Evolutionary conservation across 2,329 filamentous ascomycete genomes (phyloP).

Genomic region (Claviceps cyperi): DNA sequence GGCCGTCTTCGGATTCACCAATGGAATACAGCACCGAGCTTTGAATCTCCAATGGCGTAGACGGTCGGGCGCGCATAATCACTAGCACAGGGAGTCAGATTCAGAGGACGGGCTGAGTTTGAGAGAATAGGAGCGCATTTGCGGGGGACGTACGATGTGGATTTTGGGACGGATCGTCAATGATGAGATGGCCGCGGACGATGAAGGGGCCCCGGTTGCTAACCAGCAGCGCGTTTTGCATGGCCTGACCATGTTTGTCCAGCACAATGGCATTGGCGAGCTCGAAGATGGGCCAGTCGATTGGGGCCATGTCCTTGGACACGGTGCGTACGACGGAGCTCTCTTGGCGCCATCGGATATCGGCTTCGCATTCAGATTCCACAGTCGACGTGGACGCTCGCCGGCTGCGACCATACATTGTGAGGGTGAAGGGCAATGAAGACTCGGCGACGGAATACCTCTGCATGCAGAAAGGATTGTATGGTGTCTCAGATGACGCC

Average conservation of each 20-base stretch:
- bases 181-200: constrained; percentile 43
- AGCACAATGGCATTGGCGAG: constrained; percentile 48
- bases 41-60: constrained; percentile 37
- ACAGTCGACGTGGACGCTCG: constrained; percentile 31
- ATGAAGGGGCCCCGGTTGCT: constrained; percentile 45
- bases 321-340: constrained; percentile 18
- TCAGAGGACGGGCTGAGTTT: too few species aligned
- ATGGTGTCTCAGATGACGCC: neutral
- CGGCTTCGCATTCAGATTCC: constrained; percentile 25
- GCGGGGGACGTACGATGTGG: constrained; percentile 20
- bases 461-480: neutral
- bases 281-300: constrained; percentile 48
- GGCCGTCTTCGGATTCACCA: constrained; percentile 32
- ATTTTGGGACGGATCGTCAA: constrained; percentile 28
- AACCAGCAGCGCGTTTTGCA: constrained; percentile 47
- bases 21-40: constrained; percentile 37
- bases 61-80: constrained; percentile 17
- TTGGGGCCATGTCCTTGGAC: constrained; percentile 17
- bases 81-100: constrained; percentile 11
- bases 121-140: neutral
- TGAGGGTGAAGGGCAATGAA: constrained; percentile 2
- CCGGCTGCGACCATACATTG: constrained; percentile 26
- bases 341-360: constrained; percentile 21
- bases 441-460: neutral
- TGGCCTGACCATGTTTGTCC: constrained; percentile 33